These are phyloP conservation scores for Saccharomyces eubayanus DNA, from an alignment of 805 yeast genomes.

Conservation along the genomic window DNA sequence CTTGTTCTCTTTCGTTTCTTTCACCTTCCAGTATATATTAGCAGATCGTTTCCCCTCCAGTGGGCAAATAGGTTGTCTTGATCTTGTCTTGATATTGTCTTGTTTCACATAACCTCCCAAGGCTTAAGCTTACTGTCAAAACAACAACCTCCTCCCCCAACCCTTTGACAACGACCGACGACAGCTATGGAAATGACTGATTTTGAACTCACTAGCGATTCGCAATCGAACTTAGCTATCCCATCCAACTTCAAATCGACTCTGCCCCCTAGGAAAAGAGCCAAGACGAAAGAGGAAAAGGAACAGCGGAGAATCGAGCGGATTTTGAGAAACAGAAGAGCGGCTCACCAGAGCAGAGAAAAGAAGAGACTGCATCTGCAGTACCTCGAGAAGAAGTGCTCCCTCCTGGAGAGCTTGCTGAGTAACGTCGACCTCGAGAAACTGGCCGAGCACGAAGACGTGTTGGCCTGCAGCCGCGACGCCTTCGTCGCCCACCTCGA, in stretches of 20 bases:
- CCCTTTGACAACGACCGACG: background rate
- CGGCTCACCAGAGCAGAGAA: slow-evolving; percentile 96
- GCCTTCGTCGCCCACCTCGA: background rate
- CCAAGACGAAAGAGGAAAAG: slow-evolving; percentile 92
- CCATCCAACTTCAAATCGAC: slow-evolving; percentile 38
- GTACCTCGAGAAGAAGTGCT: slow-evolving; percentile 52
- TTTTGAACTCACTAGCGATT: background rate
- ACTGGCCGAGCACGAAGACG: background rate
- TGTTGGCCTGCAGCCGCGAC: background rate
- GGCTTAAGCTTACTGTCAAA: background rate
- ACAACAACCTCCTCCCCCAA: background rate
- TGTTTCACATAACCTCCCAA: background rate
- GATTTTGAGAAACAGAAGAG: slow-evolving; percentile 85
- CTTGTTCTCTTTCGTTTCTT: background rate
- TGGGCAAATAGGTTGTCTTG: background rate
- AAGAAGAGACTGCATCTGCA: slow-evolving; percentile 91
- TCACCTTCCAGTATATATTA: background rate
- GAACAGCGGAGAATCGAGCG: slow-evolving; percentile 94
- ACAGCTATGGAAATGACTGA: background rate
- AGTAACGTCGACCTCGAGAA: slow-evolving; percentile 14
- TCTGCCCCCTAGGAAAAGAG: slow-evolving; percentile 91
- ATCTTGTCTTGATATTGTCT: background rate
- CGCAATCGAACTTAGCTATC: slow-evolving; percentile 12
- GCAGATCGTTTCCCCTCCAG: background rate
- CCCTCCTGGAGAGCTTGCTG: slow-evolving; percentile 25